Evolutionary conservation across 2,329 filamentous ascomycete genomes (phyloP).

Genomic region (Cercospora sojina): DNA sequence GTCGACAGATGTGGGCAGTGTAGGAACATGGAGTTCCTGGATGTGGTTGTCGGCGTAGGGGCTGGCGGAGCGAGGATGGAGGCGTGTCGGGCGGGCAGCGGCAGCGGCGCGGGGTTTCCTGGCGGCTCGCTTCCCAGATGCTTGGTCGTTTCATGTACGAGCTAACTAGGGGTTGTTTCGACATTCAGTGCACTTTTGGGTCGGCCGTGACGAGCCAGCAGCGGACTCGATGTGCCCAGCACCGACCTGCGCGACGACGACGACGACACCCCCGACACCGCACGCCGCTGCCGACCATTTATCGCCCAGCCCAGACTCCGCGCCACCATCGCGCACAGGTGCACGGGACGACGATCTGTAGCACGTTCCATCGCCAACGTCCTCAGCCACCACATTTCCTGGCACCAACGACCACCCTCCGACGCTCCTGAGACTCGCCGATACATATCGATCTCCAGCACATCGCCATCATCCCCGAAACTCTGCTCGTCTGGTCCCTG

Average conservation of each 20-base stretch:
- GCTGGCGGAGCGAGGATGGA: neutral
- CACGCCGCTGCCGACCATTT: neutral
- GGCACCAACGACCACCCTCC: neutral
- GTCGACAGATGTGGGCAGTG: neutral
- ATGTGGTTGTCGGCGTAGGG: neutral
- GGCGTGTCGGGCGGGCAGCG: neutral
- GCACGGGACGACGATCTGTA: neutral
- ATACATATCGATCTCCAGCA: neutral
- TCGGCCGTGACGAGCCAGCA: neutral
- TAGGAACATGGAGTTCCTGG: neutral
- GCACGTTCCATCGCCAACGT: slow-evolving; percentile 12
- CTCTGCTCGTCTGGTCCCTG: slow-evolving; percentile 1
- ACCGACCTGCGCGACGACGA: neutral
- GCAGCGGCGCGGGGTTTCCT: neutral
- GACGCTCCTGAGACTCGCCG: slow-evolving; percentile 3
- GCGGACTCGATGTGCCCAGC: neutral
- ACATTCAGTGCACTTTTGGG: neutral
- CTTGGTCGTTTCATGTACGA: neutral
- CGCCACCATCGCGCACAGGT: neutral
- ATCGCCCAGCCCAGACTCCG: neutral
- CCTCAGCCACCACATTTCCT: slow-evolving; percentile 16
- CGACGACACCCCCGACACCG: neutral
- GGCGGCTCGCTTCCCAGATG: neutral
- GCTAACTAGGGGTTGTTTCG: neutral
- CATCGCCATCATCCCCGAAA: neutral